These are phyloP conservation scores for Gynandropsis gynandra DNA, from an alignment of 345 rosid genomes.

Conservation along the genomic window DNA sequence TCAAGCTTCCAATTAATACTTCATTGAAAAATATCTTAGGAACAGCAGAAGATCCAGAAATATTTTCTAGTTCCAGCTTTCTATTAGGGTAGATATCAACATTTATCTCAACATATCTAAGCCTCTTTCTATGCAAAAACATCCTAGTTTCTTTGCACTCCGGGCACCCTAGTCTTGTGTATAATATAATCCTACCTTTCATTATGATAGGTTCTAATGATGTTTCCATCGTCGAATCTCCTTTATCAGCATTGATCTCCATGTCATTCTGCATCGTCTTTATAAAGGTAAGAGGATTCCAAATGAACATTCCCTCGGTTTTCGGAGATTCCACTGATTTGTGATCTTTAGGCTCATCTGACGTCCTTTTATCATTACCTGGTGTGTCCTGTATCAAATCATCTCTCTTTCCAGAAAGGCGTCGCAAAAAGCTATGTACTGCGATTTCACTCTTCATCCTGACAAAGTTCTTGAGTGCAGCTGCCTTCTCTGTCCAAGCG, in stretches of 20 bases:
- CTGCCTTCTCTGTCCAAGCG: conserved; percentile 67
- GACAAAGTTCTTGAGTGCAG: conserved; percentile 55
- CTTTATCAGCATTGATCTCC: conserved; percentile 28
- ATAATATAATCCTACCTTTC: conserved; percentile 66
- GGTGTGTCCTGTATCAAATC: conserved; percentile 22
- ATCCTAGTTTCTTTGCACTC: conserved; percentile 50
- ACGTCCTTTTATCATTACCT: conserved; percentile 26
- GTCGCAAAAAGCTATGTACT: conserved; percentile 49
- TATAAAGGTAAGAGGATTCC: conserved; percentile 66
- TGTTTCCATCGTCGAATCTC: conserved; percentile 24
- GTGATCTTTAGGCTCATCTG: conserved; percentile 26
- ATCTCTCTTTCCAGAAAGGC: conserved; percentile 41
- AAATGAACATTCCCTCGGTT: conserved; percentile 35
- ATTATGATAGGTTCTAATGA: conserved; percentile 34
- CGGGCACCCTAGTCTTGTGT: conserved; percentile 67
- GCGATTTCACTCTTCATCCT: conserved; percentile 55
- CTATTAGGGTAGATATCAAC: conserved; percentile 69
- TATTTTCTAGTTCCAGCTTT: conserved; percentile 59
- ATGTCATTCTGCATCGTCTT: conserved; percentile 40
- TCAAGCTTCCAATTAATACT: conserved; percentile 53
- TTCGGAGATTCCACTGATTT: conserved; percentile 34
- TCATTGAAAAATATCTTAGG: conserved; percentile 76
- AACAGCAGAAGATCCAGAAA: conserved; percentile 55
- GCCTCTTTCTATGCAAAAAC: conserved; percentile 50
- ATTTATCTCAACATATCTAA: conserved; percentile 69